Conservation (phyloP, 2,329 filamentous ascomycete species). For the Colletotrichum sp. region DNA sequence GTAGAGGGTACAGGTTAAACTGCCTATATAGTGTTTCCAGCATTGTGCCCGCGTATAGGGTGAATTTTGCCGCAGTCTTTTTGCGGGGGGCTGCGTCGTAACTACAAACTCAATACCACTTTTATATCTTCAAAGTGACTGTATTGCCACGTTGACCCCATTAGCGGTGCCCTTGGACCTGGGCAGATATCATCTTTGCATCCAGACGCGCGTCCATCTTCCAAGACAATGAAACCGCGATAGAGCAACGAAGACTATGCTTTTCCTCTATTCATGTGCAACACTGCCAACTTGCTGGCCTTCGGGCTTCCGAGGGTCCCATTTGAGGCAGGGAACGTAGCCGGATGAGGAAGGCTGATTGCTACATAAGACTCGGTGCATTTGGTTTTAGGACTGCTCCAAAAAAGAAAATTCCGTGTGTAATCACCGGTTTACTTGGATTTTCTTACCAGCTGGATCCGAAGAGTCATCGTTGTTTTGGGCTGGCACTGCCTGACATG, state of each 20-base stretch:
- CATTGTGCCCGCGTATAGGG: no score
- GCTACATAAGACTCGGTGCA: not conserved
- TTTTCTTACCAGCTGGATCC: no score
- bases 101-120: no score
- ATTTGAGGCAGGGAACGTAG: not conserved
- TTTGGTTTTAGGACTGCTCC: no score
- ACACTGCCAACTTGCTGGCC: not conserved
- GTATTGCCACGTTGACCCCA: not conserved
- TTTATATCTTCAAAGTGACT: not conserved
- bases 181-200: not conserved
- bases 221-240: not conserved
- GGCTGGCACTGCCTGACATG: not conserved
- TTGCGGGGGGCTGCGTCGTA: no score
- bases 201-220: not conserved
- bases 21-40: no score
- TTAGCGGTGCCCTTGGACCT: not conserved
- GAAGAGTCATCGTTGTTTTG: not conserved
- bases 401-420: no score
- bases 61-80: no score
- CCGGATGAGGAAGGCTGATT: not conserved
- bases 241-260: no score
- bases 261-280: not conserved
- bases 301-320: not conserved
- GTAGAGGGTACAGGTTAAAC: no score
- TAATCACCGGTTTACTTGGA: no score